Conservation (phyloP, 2,329 filamentous ascomycete species). For the Akanthomyces lecanii region DNA sequence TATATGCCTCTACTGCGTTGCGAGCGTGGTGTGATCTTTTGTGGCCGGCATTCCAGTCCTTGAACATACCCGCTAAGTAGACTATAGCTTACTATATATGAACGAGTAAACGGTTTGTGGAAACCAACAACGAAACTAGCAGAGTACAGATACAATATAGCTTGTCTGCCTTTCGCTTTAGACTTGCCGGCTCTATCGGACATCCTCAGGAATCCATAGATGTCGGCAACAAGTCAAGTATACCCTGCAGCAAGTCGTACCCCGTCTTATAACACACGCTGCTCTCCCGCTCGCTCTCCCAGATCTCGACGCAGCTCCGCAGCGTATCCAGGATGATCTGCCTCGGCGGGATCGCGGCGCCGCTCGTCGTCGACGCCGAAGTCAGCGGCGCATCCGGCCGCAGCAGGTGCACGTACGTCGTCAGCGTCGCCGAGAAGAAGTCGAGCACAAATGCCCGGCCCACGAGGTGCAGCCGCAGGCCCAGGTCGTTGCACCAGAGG, state of each 20-base stretch:
- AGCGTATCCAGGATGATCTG: conserved; percentile 34
- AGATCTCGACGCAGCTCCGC: conserved; percentile 32
- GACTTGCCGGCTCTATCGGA: neutral
- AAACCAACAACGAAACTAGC: too few species aligned
- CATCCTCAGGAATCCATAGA: neutral
- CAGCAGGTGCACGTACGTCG: conserved; percentile 32
- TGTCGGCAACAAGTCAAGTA: conserved; percentile 26
- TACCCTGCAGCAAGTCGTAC: conserved; percentile 29
- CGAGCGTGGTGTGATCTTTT: too few species aligned
- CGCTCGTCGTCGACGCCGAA: conserved; percentile 22
- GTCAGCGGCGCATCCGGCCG: conserved; percentile 32
- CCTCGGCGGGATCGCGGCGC: conserved; percentile 30
- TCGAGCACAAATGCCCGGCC: conserved; percentile 33
- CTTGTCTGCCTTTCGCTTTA: neutral
- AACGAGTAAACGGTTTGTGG: too few species aligned
- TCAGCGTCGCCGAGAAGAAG: conserved; percentile 34
- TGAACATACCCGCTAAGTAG: too few species aligned
- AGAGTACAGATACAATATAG: too few species aligned
- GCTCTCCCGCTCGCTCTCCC: conserved; percentile 32
- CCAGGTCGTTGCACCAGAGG: conserved; percentile 28
- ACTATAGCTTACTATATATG: too few species aligned
- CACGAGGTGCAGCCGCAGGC: conserved; percentile 28
- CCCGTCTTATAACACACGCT: conserved; percentile 34
- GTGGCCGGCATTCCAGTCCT: too few species aligned
- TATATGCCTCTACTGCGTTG: too few species aligned